Base-by-base conservation (phyloP, 345 rosid genomes). In the Euphorbia lathyris region DNA sequence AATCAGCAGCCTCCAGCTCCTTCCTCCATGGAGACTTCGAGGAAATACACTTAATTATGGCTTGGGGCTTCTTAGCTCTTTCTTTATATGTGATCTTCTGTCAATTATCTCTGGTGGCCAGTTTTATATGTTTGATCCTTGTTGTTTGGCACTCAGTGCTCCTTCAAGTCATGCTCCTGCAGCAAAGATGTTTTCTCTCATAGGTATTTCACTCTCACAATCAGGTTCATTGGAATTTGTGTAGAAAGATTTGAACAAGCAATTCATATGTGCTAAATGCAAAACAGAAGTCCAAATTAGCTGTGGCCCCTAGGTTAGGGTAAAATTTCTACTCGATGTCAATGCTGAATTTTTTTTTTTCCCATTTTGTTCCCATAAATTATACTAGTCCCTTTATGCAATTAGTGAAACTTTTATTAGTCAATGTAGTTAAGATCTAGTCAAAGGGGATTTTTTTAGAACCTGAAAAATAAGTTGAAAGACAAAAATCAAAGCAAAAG, bases 51-150 rank as follows among this genome's bases (percentile, higher is more conserved):
- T 93, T 59, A 89, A 80, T 83, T 93, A 93, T 81, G 98, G 98
- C 48, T 74, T 90, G 86, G 97, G 98, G 68, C 83, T 93, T 75
- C 87, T 90, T 72, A 88, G 97, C 81, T 87, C 96, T 78, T 93
- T 84, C 79, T 74, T 79, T 77, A 43, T 93, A 68, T 87, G 90
- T 73, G 91, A 93, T 82, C 84, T 93, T 75, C 79, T 93, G 65
- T 90, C 96, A 43, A 77, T 93, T 76, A 79, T 87, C 65, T 93
- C 98, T 78, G 96, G 89, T 68, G 96, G 94, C 76, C 74, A 83
- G 84, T 86, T 85, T 77, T 93, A 93, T 82, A 84, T 93, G 87
- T 93, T 93, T 77, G 98, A 93, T 82, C 98, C 98, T 55, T 83
- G 73, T 76, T 96, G 97, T 81, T 77, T 84, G 64, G 88, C 87